These are phyloP conservation scores for Lactarius sanguifluus DNA, from an alignment of 768 basidiomycete genomes.

Conservation along the genomic window DNA sequence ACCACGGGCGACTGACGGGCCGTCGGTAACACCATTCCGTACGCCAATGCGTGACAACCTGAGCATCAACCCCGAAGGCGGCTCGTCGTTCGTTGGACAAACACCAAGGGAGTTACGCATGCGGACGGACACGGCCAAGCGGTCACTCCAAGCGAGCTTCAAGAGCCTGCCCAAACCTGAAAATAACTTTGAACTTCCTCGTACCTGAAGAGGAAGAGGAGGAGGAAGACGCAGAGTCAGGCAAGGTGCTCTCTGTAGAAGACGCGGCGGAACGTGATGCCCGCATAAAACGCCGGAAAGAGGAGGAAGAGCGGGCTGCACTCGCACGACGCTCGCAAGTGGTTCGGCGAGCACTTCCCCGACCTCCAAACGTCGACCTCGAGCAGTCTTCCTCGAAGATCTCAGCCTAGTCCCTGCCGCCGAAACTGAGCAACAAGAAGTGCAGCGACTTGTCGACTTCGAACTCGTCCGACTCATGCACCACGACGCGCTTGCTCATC, in stretches of 20 bases:
- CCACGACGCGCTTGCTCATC: conserved; percentile 86
- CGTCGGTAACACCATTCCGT: conserved; percentile 76
- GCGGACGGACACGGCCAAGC: conserved; percentile 62
- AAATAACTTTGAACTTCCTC: conserved; percentile 96
- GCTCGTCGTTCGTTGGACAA: conserved; percentile 51
- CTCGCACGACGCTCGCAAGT: conserved; percentile 80
- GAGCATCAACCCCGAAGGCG: conserved; percentile 77
- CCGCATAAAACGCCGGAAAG: conserved; percentile 56
- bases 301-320: conserved; percentile 75
- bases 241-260: conserved; percentile 55
- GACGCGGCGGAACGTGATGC: conserved; percentile 94
- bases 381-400: conserved; percentile 56
- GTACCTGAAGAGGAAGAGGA: conserved; percentile 77
- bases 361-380: conserved; percentile 82
- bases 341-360: conserved; percentile 80
- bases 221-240: conserved; percentile 42
- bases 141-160: conserved; percentile 79
- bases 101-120: conserved; percentile 79
- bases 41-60: conserved; percentile 95
- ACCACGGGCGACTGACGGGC: conserved; percentile 47
- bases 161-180: conserved; percentile 85
- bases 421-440: conserved; percentile 28
- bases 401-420: conserved; percentile 51
- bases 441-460: conserved; percentile 63
- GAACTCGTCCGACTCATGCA: conserved; percentile 79